phyloP scores from a whole-genome alignment of 2,329 filamentous ascomycete species.

The Coniochaeta sp. region DNA sequence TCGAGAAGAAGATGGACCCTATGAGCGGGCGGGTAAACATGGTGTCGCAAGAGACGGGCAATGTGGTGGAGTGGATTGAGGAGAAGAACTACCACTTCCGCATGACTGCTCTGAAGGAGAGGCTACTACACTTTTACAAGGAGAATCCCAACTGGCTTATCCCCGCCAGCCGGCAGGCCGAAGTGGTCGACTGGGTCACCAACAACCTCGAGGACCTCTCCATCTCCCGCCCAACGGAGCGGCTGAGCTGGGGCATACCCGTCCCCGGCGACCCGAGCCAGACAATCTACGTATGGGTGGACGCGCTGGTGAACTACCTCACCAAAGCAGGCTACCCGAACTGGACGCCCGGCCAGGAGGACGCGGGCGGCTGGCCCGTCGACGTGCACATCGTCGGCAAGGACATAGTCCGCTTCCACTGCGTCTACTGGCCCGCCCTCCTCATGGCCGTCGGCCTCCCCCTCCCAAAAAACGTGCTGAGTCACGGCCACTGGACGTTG shows the following conservation, averaged over 20 bases:
- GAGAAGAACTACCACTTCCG: constrained; percentile 95
- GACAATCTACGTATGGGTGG: constrained; percentile 97
- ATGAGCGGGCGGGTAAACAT: constrained; percentile 76
- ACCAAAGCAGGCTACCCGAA: constrained; percentile 79
- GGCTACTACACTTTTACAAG: constrained; percentile 70
- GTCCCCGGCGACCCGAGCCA: constrained; percentile 80
- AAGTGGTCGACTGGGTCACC: constrained; percentile 70
- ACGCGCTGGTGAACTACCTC: constrained; percentile 90
- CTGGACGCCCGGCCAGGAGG: constrained; percentile 60
- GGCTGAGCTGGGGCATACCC: constrained; percentile 80
- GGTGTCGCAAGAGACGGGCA: constrained; percentile 80
- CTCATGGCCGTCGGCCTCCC: constrained; percentile 81
- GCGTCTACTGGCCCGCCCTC: constrained; percentile 96
- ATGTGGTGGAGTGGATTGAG: constrained; percentile 88
- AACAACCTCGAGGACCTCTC: constrained; percentile 80
- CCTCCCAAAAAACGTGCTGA: constrained; percentile 70
- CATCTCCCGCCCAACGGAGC: constrained; percentile 71
- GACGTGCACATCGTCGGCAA: constrained; percentile 92
- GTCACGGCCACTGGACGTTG: constrained; percentile 94
- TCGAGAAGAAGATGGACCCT: constrained; percentile 69
- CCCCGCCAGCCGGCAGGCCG: constrained; percentile 65
- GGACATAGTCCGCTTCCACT: constrained; percentile 93
- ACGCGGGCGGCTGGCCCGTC: constrained; percentile 72
- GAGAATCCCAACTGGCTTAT: constrained; percentile 72
- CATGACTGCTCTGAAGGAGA: constrained; percentile 74